phyloP scores from a whole-genome alignment of 106 monocot genomes.

The Acorus calamus region DNA sequence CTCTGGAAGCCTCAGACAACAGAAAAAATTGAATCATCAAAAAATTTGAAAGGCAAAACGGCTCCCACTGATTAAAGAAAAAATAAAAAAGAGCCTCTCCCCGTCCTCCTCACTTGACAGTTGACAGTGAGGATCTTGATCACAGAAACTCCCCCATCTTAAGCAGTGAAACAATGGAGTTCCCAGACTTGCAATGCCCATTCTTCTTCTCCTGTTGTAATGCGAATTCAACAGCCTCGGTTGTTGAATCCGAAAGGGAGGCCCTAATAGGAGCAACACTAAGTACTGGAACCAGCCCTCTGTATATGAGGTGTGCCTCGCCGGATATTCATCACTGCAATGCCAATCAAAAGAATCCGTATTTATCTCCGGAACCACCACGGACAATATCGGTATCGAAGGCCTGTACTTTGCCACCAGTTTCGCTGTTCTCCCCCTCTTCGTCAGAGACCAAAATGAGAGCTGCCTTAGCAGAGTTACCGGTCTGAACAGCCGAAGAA shows the following conservation, averaged over 20 bases:
- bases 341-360: constrained; percentile 29
- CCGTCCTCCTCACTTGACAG: too few relatives aligned
- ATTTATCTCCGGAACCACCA: constrained; percentile 27
- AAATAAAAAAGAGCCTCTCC: too few relatives aligned
- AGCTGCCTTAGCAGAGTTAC: constrained; percentile 24
- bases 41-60: too few relatives aligned
- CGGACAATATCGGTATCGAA: constrained; percentile 27
- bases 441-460: constrained; percentile 33
- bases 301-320: constrained; percentile 33
- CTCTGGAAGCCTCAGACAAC: too few relatives aligned
- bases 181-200: constrained; percentile 22
- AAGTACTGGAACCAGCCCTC: constrained; percentile 31
- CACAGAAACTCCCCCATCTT: constrained; percentile 27
- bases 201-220: constrained; percentile 10
- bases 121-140: not conserved
- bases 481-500: constrained; percentile 28
- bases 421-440: constrained; percentile 32
- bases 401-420: constrained; percentile 39
- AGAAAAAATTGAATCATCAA: too few relatives aligned
- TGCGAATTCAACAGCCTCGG: constrained; percentile 23
- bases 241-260: constrained; percentile 31
- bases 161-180: constrained; percentile 25
- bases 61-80: too few relatives aligned
- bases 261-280: constrained; percentile 34
- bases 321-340: constrained; percentile 29